Evolutionary conservation across 140 eudicot species (phyloP).

Genomic region (Stevia rebaudiana): DNA sequence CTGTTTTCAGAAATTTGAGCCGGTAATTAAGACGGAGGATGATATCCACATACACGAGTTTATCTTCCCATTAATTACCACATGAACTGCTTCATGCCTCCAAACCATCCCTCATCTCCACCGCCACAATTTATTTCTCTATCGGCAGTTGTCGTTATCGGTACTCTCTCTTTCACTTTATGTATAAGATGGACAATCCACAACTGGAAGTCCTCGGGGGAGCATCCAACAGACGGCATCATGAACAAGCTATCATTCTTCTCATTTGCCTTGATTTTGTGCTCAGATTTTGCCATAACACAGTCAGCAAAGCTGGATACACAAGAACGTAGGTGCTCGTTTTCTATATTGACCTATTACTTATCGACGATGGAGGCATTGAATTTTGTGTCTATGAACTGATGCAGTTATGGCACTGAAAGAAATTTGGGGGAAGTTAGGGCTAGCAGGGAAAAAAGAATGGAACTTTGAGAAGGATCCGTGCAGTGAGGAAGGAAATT

Average conservation of each 20-base stretch:
- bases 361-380: background rate
- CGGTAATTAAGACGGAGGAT: background rate
- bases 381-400: slow-evolving; percentile 11
- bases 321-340: slow-evolving; percentile 15
- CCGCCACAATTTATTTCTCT: background rate
- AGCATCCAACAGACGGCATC: background rate
- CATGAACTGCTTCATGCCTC: slow-evolving; percentile 9
- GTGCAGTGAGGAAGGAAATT: slow-evolving; percentile 52
- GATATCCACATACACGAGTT: background rate
- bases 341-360: background rate
- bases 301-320: slow-evolving; percentile 16
- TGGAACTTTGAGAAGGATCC: slow-evolving; percentile 68
- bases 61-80: background rate
- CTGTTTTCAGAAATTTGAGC: background rate
- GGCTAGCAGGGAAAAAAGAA: slow-evolving; percentile 39
- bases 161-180: too few species aligned
- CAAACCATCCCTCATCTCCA: background rate
- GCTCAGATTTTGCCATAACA: background rate
- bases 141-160: too few species aligned
- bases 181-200: background rate
- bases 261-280: background rate
- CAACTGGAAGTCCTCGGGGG: background rate
- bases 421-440: slow-evolving; percentile 35
- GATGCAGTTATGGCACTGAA: slow-evolving; percentile 46
- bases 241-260: slow-evolving; percentile 9